These are phyloP conservation scores for Onygenales sp. DNA, from an alignment of 2,329 filamentous ascomycete genomes.

Conservation along the genomic window DNA sequence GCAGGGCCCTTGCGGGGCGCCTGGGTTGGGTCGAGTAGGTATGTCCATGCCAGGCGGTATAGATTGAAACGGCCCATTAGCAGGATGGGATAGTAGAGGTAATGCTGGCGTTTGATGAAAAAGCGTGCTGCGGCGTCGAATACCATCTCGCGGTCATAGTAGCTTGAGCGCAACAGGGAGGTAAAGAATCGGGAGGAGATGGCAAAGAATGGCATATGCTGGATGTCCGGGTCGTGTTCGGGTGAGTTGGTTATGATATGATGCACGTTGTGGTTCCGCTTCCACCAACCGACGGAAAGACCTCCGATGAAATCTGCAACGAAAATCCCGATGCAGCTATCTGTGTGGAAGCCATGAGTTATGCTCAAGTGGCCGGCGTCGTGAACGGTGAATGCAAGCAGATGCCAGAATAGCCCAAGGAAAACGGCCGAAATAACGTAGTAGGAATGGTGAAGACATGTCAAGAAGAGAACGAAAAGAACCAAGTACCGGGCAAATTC, in stretches of 20 bases:
- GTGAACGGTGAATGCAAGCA: constrained; percentile 85
- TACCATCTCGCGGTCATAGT: constrained; percentile 69
- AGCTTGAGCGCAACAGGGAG: constrained; percentile 59
- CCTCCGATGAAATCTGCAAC: constrained; percentile 86
- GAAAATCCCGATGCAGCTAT: constrained; percentile 78
- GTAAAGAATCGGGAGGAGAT: constrained; percentile 70
- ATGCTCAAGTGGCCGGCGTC: constrained; percentile 97
- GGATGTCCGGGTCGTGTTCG: constrained; percentile 92
- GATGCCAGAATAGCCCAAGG: constrained; percentile 83
- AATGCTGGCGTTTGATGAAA: constrained; percentile 62
- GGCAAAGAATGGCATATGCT: constrained; percentile 81
- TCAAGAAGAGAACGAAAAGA: constrained; percentile 55
- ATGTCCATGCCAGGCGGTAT: constrained; percentile 73
- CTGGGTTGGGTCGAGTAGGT: constrained; percentile 56
- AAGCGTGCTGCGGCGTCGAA: constrained; percentile 65
- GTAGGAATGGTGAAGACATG: constrained; percentile 53
- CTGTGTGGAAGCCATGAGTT: constrained; percentile 75
- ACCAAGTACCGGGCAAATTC: constrained; percentile 64
- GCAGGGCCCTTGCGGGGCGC: constrained; percentile 64
- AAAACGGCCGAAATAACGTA: constrained; percentile 61
- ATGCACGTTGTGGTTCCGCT: constrained; percentile 89
- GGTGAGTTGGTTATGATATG: constrained; percentile 92
- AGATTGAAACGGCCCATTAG: constrained; percentile 78
- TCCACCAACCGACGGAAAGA: constrained; percentile 92
- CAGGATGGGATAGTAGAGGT: constrained; percentile 74